Conservation (phyloP, 2,329 filamentous ascomycete genomes). For the Colletotrichum sp. region DNA sequence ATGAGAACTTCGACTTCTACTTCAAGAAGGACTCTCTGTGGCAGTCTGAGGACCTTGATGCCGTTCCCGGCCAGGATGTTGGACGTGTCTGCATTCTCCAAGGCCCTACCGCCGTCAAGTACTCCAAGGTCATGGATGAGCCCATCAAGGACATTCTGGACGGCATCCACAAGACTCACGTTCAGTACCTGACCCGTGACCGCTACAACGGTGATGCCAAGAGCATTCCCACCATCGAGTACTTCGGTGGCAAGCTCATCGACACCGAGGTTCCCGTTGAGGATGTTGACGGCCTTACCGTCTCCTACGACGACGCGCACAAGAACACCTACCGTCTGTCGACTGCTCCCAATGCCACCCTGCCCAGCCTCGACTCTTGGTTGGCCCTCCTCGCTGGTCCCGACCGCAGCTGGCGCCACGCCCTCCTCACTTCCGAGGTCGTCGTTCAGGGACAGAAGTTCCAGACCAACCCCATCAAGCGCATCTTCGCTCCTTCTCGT, state of each 20-base stretch:
- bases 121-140: conserved; percentile 88
- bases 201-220: conserved; percentile 77
- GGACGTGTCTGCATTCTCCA: conserved; percentile 96
- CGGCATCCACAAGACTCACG: conserved; percentile 87
- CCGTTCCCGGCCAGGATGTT: conserved; percentile 94
- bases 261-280: conserved; percentile 69
- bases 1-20: conserved; percentile 98
- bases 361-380: conserved; percentile 86
- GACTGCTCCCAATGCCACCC: conserved; percentile 70
- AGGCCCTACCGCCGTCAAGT: conserved; percentile 90
- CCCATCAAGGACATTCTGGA: conserved; percentile 95
- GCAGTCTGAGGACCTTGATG: conserved; percentile 97
- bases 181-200: conserved; percentile 78
- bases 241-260: conserved; percentile 89
- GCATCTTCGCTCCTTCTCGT: conserved; percentile 84
- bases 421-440: conserved; percentile 90
- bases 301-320: conserved; percentile 77
- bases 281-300: conserved; percentile 85
- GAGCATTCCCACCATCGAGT: conserved; percentile 85
- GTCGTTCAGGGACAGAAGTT: conserved; percentile 96
- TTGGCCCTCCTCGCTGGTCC: conserved; percentile 85
- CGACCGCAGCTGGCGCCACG: conserved; percentile 90
- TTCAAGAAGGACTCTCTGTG: conserved; percentile 99
- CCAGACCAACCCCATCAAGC: conserved; percentile 93
- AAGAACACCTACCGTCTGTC: conserved; percentile 88